phyloP scores from a whole-genome alignment of 352 stramenopile genomes.

The Globisporangium radiosum region DNA sequence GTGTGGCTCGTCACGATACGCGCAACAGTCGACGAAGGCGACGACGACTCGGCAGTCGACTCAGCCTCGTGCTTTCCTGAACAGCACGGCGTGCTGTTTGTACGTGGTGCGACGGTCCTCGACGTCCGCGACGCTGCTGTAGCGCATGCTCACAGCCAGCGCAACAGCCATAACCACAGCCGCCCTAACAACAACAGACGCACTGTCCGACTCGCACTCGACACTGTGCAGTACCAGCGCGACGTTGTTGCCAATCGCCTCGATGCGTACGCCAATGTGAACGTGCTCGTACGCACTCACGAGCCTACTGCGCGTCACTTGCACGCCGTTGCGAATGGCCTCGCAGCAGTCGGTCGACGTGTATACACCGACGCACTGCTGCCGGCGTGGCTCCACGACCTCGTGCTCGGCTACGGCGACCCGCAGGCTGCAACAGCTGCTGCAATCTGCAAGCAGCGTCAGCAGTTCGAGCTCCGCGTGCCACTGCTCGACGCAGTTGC shows the following conservation, averaged over 20 bases:
- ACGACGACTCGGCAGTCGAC: constrained; percentile 49
- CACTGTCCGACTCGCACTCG: constrained; percentile 87
- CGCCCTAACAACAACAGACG: constrained; percentile 46
- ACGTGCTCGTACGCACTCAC: constrained; percentile 85
- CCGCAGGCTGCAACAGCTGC: constrained; percentile 74
- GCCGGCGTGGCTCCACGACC: constrained; percentile 91
- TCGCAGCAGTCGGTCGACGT: constrained; percentile 11
- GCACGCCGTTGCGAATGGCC: too few species aligned
- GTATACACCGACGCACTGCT: constrained; percentile 54
- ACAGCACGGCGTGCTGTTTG: constrained; percentile 83
- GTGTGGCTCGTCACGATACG: constrained; percentile 91
- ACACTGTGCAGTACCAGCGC: constrained; percentile 91
- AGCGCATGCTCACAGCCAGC: too few species aligned
- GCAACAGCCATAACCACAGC: constrained; percentile 22
- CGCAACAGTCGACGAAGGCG: constrained; percentile 53
- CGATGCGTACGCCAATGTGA: constrained; percentile 86
- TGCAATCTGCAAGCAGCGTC: constrained; percentile 40
- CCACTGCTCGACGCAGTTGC: constrained; percentile 37
- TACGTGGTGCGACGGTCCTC: constrained; percentile 79
- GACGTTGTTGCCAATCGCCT: constrained; percentile 68
- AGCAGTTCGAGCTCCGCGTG: constrained; percentile 24
- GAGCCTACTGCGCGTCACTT: too few species aligned
- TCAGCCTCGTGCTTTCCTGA: constrained; percentile 59
- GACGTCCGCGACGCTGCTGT: constrained; percentile 59
- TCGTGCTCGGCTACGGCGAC: constrained; percentile 93